Evolutionary conservation across 2,329 filamentous ascomycete genomes (phyloP).

Genomic region (Daldinia sp.): DNA sequence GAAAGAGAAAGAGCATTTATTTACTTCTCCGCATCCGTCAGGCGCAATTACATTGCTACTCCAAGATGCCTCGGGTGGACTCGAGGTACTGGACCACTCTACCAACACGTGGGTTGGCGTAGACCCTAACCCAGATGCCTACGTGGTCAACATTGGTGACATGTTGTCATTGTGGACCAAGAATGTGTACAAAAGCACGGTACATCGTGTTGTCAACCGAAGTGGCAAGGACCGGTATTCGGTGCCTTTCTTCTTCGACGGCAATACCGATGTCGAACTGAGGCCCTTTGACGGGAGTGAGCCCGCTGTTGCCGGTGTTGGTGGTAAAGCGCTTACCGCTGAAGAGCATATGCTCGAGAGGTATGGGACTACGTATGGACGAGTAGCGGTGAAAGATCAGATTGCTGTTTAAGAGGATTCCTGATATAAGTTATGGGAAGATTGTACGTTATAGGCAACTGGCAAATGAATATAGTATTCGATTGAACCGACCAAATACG

Average conservation of each 20-base stretch:
- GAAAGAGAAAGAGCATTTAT: neutral
- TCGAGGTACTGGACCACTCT: slow-evolving; percentile 40
- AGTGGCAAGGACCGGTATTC: slow-evolving; percentile 41
- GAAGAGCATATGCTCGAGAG: slow-evolving; percentile 53
- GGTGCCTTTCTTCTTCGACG: slow-evolving; percentile 45
- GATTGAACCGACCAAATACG: neutral
- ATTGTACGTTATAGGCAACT: neutral
- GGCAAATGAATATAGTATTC: too few relatives aligned
- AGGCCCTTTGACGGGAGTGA: slow-evolving; percentile 51
- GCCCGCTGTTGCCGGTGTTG: slow-evolving; percentile 34
- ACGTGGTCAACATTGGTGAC: slow-evolving; percentile 47
- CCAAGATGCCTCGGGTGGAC: slow-evolving; percentile 42
- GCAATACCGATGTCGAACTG: slow-evolving; percentile 47
- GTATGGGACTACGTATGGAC: slow-evolving; percentile 48
- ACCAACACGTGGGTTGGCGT: slow-evolving; percentile 39
- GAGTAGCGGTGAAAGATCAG: slow-evolving; percentile 20
- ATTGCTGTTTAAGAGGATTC: slow-evolving; percentile 14
- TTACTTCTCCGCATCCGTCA: slow-evolving; percentile 1
- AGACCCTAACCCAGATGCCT: slow-evolving; percentile 38
- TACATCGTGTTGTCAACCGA: slow-evolving; percentile 46
- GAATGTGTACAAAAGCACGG: slow-evolving; percentile 40
- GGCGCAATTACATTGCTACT: slow-evolving; percentile 47
- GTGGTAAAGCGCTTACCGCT: slow-evolving; percentile 46
- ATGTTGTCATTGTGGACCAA: slow-evolving; percentile 45
- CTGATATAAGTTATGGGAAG: neutral